Evolutionary conservation across 192 early-diverging fungal genomes (phyloP).

Genomic region (Diversispora eburnea): DNA sequence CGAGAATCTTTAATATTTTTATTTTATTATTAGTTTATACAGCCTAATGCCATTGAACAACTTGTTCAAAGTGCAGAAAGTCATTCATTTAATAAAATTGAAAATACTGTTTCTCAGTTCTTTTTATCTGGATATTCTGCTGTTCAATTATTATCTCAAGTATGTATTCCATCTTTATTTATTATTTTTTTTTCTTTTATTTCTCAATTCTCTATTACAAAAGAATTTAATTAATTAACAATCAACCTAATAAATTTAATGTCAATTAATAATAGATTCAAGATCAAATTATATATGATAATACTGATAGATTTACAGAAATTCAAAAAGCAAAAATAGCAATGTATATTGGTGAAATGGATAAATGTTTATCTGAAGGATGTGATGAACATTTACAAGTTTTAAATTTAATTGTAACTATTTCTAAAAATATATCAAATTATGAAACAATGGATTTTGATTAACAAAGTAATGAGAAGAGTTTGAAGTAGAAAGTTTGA

Average conservation of each 20-base stretch:
- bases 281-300: conserved; percentile 57
- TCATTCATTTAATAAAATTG: conserved; percentile 45
- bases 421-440: neutral
- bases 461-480: too few relatives aligned
- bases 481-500: too few relatives aligned
- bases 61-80: conserved; percentile 57
- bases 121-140: conserved; percentile 74
- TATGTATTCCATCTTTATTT: conserved; percentile 24
- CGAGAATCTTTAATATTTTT: neutral
- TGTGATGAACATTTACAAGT: conserved; percentile 90
- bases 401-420: conserved; percentile 54
- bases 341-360: conserved; percentile 60
- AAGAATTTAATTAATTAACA: neutral
- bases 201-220: neutral
- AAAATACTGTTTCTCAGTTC: conserved; percentile 53
- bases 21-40: conserved; percentile 51
- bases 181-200: neutral
- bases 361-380: conserved; percentile 77
- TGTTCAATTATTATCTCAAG: conserved; percentile 68
- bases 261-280: conserved; percentile 49
- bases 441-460: neutral
- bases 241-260: too few relatives aligned
- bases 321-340: conserved; percentile 74
- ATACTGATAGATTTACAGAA: conserved; percentile 46
- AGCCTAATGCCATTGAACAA: conserved; percentile 55